These are phyloP conservation scores for Symbiodinium pilosum DNA, from an alignment of 73 alveolate species.

Conservation along the genomic window DNA sequence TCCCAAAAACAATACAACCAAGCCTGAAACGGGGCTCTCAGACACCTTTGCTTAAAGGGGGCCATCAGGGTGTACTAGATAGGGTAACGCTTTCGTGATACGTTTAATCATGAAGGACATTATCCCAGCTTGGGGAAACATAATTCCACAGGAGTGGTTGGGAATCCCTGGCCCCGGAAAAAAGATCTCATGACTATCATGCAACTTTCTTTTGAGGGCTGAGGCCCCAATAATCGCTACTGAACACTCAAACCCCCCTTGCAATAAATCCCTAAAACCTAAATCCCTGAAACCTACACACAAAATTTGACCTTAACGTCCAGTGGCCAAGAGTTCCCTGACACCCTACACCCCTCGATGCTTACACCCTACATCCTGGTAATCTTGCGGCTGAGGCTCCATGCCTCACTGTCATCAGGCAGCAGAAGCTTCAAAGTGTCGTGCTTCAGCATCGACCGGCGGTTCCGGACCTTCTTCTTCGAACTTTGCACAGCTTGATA, in stretches of 20 bases:
- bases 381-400: not conserved
- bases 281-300: not conserved
- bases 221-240: too few relatives aligned
- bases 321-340: not conserved
- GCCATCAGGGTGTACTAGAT: too few relatives aligned
- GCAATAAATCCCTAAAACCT: not conserved
- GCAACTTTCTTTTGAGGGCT: too few relatives aligned
- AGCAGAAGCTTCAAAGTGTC: constrained; percentile 70
- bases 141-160: too few relatives aligned
- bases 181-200: too few relatives aligned
- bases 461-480: not conserved
- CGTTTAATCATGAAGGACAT: too few relatives aligned
- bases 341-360: too few relatives aligned
- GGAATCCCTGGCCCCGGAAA: too few relatives aligned
- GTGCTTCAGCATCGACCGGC: constrained; percentile 68
- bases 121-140: too few relatives aligned
- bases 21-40: not conserved
- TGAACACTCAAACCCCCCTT: too few relatives aligned
- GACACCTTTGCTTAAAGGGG: not conserved
- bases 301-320: not conserved
- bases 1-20: too few relatives aligned
- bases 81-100: too few relatives aligned
- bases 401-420: constrained; percentile 78
- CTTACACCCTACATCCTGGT: not conserved
- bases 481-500: not conserved